Evolutionary conservation across 78 protist genomes (phyloP), one percentile per base, ranked within the genome.

Genomic region (Reticulomyxa filosa): DNA sequence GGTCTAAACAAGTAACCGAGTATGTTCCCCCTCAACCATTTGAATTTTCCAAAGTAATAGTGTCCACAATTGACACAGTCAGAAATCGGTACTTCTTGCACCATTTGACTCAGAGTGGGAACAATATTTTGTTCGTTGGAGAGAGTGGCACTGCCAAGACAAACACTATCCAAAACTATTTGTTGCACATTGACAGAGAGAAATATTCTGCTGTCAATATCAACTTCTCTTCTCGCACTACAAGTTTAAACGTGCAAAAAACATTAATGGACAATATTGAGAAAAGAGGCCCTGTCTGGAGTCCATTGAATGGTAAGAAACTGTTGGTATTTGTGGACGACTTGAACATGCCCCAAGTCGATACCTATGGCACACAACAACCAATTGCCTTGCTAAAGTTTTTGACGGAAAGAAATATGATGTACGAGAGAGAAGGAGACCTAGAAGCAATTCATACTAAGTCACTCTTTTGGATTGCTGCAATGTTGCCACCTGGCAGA

Each of bases 101-200:
- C 37, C 17, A 11, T 20, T 0, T 56, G 7, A 38, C 67, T 5
- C 13, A 0, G 17, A n/a, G 2, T 51, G 57, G 30, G 25, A 32
- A 0, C 13, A 81, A 81, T 4, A 55, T 75, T 11, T 63, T 82
- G 30, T 69, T 82, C 10, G 73, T 82, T 17, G 92, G 92, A 11
- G 81, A 52, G 63, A 26, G 81, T 1, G 92, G 92, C 6, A 86
- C 92, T 2, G 84, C 84, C 25, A 86, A 86, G 62, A 80, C 92
- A 33, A 80, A 72, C 13, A 76, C 76, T 32, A 74, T 73, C 33
- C 63, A 69, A 26, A 39, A 35, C 39, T 82, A 36, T 75, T 25
- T 86, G 39, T 36, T 32, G 22, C 13, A 20, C n/a, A 37, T n/a
- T 2, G 73, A 70, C 20, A 8, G 32, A 36, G 38, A 13, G 20